Evolutionary conservation across 495 filamentous ascomycete species (phyloP), one percentile per base, ranked within the genome.

Genomic region (Astrothelium subdiscretum): DNA sequence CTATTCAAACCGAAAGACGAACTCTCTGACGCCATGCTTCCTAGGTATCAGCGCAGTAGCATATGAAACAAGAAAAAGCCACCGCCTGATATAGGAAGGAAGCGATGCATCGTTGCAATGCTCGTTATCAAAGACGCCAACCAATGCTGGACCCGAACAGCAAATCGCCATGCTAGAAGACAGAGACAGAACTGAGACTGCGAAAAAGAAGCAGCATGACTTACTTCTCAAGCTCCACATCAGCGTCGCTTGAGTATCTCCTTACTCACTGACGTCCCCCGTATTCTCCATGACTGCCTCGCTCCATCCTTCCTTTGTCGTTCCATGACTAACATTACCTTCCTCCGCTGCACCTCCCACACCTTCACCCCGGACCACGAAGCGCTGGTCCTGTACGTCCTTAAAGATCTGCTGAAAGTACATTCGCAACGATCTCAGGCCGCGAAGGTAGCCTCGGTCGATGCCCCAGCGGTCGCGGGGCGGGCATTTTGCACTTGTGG

Each of bases 351-450:
- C 71, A 31, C 68, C 68, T 31, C 74, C 69, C 43, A 67, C 73
- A 8, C 72, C 77, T 61, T 75, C 70, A 8, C 68, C 75, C 51
- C 75, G 68, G 54, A 79, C 78, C 6, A 73, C 74, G 62, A 72
- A 76, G 59, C 71, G 75, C 61, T 90, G 83, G 5, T 78, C 73
- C 43, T 82, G 81, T 51, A 88, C 78, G 67, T 97, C 92, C 66
- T 84, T 82, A 82, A 91, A 86, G 57, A 98, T 96, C 59, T 82
- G 83, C 68, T 91, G 81, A 66, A 98, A 95, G 70, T 96, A 97
- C 74, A 85, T 85, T 60, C 84, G 80, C 67, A 98, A 76, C 1
- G 83, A 88, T 60, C 87, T 80, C 63, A 98, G 75, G 0, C 94
- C 94, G 43, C 91, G 85, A 57, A 98, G 78, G 69, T 97, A 98